Conservation (phyloP, 352 stramenopile species). For the Globisporangium emineosum region DNA sequence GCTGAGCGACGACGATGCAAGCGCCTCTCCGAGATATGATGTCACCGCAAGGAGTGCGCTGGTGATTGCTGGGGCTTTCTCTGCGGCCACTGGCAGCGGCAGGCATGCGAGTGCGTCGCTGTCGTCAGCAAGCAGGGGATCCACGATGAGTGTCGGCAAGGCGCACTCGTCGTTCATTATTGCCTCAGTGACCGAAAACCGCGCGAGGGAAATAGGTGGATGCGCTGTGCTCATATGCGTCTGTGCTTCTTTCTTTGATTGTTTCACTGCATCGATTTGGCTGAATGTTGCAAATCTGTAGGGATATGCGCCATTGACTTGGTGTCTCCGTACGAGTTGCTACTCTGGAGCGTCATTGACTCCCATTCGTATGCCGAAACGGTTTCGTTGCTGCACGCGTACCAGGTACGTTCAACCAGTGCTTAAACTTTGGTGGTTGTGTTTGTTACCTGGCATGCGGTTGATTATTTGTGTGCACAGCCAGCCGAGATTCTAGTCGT, state of each 20-base stretch:
- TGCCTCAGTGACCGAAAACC: conserved; percentile 17
- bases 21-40: conserved; percentile 8
- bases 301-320: conserved; percentile 78
- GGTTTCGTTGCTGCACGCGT: conserved; percentile 64
- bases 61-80: neutral
- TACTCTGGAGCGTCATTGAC: conserved; percentile 80
- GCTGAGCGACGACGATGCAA: conserved; percentile 9
- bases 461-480: conserved; percentile 19
- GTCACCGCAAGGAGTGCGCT: conserved; percentile 13
- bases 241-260: neutral
- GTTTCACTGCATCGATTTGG: too few relatives aligned
- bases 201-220: conserved; percentile 17
- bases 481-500: conserved; percentile 75
- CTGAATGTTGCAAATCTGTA: neutral
- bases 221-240: neutral
- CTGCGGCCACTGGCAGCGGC: neutral
- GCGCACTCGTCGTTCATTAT: conserved; percentile 18
- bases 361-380: conserved; percentile 73
- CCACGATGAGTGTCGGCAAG: neutral
- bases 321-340: conserved; percentile 58
- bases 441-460: neutral
- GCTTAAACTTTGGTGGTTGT: neutral
- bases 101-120: neutral
- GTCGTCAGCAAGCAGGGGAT: conserved; percentile 8
- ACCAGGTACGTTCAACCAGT: conserved; percentile 33